Percentiles rank a stretch among this genome's conserved stretches.
Conservation (phyloP, 1,139 yeast species). For the Candida anutae region DNA sequence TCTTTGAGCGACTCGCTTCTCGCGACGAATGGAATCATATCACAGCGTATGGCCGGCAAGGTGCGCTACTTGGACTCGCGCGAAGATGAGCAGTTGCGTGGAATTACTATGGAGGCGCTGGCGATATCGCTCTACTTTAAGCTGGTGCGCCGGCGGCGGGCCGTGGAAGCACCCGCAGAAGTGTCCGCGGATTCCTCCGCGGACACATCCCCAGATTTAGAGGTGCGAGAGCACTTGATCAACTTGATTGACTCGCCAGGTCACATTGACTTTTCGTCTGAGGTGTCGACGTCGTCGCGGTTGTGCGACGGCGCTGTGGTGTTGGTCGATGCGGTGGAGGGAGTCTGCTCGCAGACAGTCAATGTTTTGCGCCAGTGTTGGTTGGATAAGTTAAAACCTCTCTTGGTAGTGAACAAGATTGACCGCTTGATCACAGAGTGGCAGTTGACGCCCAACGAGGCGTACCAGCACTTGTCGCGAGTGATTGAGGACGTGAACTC, state of each 20-base stretch:
- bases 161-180: constrained; percentile 16
- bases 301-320: constrained; percentile 96
- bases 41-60: constrained; percentile 92
- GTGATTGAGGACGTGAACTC: constrained; percentile 91
- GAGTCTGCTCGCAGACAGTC: constrained; percentile 94
- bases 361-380: constrained; percentile 94
- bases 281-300: constrained; percentile 91
- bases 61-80: constrained; percentile 88
- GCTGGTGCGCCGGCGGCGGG: constrained; percentile 39
- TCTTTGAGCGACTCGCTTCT: constrained; percentile 86
- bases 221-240: constrained; percentile 69
- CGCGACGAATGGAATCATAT: constrained; percentile 94
- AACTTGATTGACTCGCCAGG: constrained; percentile 98
- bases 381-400: constrained; percentile 84
- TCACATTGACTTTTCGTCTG: constrained; percentile 93
- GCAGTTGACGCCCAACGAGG: constrained; percentile 76
- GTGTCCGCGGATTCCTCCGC: no score
- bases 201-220: no score
- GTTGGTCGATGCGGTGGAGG: constrained; percentile 93
- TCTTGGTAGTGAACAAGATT: constrained; percentile 86
- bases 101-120: constrained; percentile 96
- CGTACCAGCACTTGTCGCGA: constrained; percentile 69
- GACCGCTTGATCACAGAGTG: constrained; percentile 82
- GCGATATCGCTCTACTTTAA: constrained; percentile 85
- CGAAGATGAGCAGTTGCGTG: constrained; percentile 92